Evolutionary conservation across 2,329 filamentous ascomycete genomes (phyloP), one percentile per base, ranked within the genome.

Genomic region (Penicillium sp.): DNA sequence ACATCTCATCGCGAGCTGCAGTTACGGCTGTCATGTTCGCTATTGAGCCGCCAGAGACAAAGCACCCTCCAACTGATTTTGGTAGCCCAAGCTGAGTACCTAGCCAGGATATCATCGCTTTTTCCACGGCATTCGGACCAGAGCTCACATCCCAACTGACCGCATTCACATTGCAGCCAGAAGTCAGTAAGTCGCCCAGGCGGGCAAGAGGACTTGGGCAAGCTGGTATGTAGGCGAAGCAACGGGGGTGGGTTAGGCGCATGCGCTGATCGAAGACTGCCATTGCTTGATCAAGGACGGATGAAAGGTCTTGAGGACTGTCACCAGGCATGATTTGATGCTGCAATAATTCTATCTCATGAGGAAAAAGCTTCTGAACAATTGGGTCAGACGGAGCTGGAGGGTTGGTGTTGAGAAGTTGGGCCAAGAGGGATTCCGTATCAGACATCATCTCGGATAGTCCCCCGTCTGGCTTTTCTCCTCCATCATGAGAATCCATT

Each of bases 21-120:
- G 50, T 33, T 7, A 66, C 45, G 6, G 61, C 62, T 7, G 55
- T 58, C 36, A 66, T 14, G 26, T 64, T 66, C 4, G 64, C 61
- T 39, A 66, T 58, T 0, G 64, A 66, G 2, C 56, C 64, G 2
- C 64, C 58, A 1, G 59, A 61, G 5, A 65, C 59, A 10, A 58
- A 65, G 2, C 47, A 26, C 3, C 64, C 64, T 8, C 59, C 61
- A 7, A 52, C 54, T 2, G 56, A 44, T 5, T 45, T 6, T 2
- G 60, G 60, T 0, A 66, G 40, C 2, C 54, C 53, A 13, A 60
- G n/a, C 9, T 48, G 49, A 0, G 29, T 18, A 3, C 51, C 61
- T 2, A 65, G 42, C 62, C 62, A 66, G 31, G 45, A 8, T 9
- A 48, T 48, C 5, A 48, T 13, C 4, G 10, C 19, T 18, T 48